phyloP scores from a whole-genome alignment of 257 asterid genomes.

The Forsythia viridissima region DNA sequence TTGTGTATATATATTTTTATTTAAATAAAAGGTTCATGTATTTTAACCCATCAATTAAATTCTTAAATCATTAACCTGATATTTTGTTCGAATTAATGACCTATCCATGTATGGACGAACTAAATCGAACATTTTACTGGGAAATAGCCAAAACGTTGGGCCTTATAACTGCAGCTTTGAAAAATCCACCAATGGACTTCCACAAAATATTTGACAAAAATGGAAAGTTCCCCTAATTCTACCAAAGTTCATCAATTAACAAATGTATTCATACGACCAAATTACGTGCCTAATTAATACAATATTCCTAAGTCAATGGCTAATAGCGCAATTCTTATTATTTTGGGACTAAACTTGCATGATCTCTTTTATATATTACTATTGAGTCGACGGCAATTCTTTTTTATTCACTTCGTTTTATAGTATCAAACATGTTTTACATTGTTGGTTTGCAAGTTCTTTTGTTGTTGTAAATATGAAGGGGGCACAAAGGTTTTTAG shows the following conservation, averaged over 20 bases:
- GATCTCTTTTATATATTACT: neutral
- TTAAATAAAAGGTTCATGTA: neutral
- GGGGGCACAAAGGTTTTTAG: neutral
- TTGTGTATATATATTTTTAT: no score
- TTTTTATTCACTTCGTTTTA: neutral
- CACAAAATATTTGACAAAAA: neutral
- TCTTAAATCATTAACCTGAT: no score
- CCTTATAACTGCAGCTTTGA: neutral
- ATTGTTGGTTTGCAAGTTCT: neutral
- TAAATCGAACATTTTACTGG: neutral
- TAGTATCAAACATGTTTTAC: neutral
- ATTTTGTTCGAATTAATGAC: neutral
- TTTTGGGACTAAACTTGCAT: neutral
- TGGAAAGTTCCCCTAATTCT: no score
- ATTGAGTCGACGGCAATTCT: neutral
- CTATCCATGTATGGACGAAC: no score
- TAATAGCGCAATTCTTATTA: no score
- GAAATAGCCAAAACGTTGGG: neutral
- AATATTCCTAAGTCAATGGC: neutral
- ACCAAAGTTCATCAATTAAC: neutral
- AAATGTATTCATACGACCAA: neutral
- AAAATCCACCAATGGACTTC: neutral
- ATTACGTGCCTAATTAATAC: neutral
- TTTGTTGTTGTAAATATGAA: neutral
- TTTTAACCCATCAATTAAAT: no score